Evolutionary conservation across 352 stramenopile species (phyloP).

Genomic region (Bremia lactucae): DNA sequence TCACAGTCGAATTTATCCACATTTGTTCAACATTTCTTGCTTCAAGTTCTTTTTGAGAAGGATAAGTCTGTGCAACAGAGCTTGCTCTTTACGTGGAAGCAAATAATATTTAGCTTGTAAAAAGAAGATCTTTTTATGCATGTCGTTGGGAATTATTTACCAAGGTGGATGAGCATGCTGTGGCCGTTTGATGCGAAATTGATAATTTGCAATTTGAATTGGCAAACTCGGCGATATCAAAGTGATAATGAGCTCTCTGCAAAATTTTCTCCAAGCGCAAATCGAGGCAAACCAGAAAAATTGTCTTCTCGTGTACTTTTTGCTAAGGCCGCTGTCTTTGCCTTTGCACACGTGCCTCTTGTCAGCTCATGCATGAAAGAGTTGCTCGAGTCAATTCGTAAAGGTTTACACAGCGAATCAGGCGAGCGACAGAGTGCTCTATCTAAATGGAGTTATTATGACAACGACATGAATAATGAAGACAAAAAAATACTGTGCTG

Average conservation of each 20-base stretch:
- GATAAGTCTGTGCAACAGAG: slow-evolving; percentile 16
- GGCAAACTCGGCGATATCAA: not conserved
- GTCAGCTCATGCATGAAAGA: slow-evolving; percentile 6
- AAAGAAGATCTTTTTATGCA: slow-evolving; percentile 13
- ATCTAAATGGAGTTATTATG: slow-evolving; percentile 37
- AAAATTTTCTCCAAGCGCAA: not conserved
- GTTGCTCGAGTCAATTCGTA: slow-evolving; percentile 14
- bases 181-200: slow-evolving; percentile 35
- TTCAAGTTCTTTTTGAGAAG: slow-evolving; percentile 49
- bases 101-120: slow-evolving; percentile 18
- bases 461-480: too few species aligned
- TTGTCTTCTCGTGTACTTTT: slow-evolving; percentile 33
- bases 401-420: slow-evolving; percentile 25
- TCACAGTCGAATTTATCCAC: slow-evolving; percentile 1
- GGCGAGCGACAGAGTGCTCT: slow-evolving; percentile 58
- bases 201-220: slow-evolving; percentile 20
- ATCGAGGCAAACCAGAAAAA: slow-evolving; percentile 6
- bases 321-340: slow-evolving; percentile 44
- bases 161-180: slow-evolving; percentile 36
- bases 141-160: slow-evolving; percentile 11
- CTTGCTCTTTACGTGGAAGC: slow-evolving; percentile 35
- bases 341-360: slow-evolving; percentile 23
- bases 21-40: slow-evolving; percentile 36
- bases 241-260: not conserved
- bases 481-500: too few species aligned